Evolutionary conservation across 1,139 yeast genomes (phyloP).

Genomic region (Taphrina wiesneri): DNA sequence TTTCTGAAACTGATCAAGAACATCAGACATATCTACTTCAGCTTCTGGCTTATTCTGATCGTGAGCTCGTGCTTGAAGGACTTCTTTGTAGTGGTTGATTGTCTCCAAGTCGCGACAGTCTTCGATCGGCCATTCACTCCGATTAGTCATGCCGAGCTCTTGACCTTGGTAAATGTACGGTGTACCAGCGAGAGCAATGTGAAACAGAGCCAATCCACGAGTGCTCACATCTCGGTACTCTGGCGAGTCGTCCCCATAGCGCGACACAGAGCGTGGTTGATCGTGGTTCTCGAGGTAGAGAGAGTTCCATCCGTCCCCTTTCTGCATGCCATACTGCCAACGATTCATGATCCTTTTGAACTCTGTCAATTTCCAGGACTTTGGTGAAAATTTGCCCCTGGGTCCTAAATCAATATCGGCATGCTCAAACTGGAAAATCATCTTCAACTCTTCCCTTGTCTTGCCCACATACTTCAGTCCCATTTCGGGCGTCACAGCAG

Average conservation of each 20-base stretch:
- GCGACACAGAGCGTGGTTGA: constrained; percentile 56
- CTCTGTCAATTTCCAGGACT: constrained; percentile 49
- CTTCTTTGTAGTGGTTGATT: constrained; percentile 43
- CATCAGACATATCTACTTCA: constrained; percentile 44
- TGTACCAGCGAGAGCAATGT: constrained; percentile 57
- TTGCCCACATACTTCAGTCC: constrained; percentile 55
- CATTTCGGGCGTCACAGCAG: constrained; percentile 48
- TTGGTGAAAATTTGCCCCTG: constrained; percentile 47
- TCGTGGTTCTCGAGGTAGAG: constrained; percentile 62
- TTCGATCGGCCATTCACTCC: constrained; percentile 54
- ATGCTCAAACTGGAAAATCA: constrained; percentile 56
- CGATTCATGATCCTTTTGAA: constrained; percentile 51
- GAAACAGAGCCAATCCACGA: constrained; percentile 54
- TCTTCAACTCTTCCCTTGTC: constrained; percentile 54
- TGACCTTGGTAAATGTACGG: constrained; percentile 62
- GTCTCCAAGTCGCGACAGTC: constrained; percentile 58
- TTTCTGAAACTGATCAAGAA: constrained; percentile 43
- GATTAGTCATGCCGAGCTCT: constrained; percentile 60
- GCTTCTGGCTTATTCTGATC: constrained; percentile 46
- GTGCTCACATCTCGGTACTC: constrained; percentile 50
- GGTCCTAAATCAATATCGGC: constrained; percentile 50
- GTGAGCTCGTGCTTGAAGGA: constrained; percentile 43
- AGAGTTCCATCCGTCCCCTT: constrained; percentile 64
- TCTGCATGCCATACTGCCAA: constrained; percentile 50
- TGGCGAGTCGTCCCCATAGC: constrained; percentile 54